Percentiles rank a stretch among this genome's conserved stretches.
Conservation (phyloP, 441 rosid species). For the Adansonia gregorii region DNA sequence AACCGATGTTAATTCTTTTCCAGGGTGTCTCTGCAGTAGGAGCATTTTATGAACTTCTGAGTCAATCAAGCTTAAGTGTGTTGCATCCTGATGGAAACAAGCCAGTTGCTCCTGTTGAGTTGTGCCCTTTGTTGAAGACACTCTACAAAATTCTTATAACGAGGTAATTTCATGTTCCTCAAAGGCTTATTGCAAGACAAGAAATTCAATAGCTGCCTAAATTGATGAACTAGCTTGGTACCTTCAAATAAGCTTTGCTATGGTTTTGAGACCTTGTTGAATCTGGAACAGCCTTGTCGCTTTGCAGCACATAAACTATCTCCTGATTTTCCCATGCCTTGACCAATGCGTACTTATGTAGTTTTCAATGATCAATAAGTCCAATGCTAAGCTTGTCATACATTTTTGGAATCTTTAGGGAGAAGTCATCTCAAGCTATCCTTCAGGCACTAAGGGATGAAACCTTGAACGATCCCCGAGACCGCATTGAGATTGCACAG, state of each 20-base stretch:
- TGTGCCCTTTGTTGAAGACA: constrained; percentile 75
- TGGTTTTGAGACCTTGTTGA: background rate
- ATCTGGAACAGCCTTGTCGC: background rate
- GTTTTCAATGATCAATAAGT: background rate
- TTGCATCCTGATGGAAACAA: constrained; percentile 65
- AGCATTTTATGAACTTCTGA: constrained; percentile 73
- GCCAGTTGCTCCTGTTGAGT: constrained; percentile 76
- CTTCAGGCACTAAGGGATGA: constrained; percentile 92
- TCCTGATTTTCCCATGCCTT: background rate
- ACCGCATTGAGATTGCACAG: constrained; percentile 91
- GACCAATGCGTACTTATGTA: no score
- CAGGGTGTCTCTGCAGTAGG: constrained; percentile 82
- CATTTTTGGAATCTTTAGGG: constrained; percentile 50
- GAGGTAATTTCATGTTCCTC: constrained; percentile 40
- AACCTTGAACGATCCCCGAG: constrained; percentile 91
- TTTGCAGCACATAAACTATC: background rate
- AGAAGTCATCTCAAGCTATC: constrained; percentile 71
- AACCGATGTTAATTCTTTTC: background rate
- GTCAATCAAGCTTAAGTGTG: constrained; percentile 64
- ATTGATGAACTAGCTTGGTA: background rate
- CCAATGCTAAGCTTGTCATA: constrained; percentile 1
- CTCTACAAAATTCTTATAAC: constrained; percentile 59
- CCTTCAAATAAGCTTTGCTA: background rate
- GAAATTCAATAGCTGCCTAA: no score
- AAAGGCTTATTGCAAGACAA: background rate